These are phyloP conservation scores for Chiua virens DNA, from an alignment of 768 basidiomycete species.

Conservation along the genomic window DNA sequence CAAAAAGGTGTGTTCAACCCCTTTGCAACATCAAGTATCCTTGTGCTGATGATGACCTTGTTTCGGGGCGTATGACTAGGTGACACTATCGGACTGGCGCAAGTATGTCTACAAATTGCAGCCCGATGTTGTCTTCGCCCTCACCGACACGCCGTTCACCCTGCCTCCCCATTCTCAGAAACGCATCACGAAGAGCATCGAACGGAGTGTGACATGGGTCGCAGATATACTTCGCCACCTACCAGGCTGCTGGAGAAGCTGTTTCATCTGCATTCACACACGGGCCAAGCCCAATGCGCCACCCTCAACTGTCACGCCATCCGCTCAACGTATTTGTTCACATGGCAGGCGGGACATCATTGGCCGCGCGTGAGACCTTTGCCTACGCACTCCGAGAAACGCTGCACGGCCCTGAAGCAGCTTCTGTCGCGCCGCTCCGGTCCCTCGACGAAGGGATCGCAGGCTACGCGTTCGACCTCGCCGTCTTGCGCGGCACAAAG, in stretches of 20 bases:
- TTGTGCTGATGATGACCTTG: background rate
- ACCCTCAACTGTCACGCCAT: slow-evolving; percentile 8
- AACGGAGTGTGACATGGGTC: slow-evolving; percentile 68
- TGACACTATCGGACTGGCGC: slow-evolving; percentile 56
- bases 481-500: slow-evolving; percentile 39
- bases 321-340: slow-evolving; percentile 61
- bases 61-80: slow-evolving; percentile 34
- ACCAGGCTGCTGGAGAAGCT: background rate
- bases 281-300: background rate
- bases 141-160: slow-evolving; percentile 70
- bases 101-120: slow-evolving; percentile 49
- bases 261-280: background rate
- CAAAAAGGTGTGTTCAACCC: slow-evolving; percentile 46
- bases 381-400: slow-evolving; percentile 55
- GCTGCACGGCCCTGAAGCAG: slow-evolving; percentile 55
- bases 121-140: slow-evolving; percentile 71
- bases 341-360: slow-evolving; percentile 61
- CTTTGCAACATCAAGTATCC: background rate
- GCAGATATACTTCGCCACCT: slow-evolving; percentile 45
- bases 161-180: slow-evolving; percentile 72
- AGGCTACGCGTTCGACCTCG: slow-evolving; percentile 74
- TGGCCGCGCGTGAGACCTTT: slow-evolving; percentile 63
- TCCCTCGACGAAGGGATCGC: slow-evolving; percentile 66
- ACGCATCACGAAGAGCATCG: slow-evolving; percentile 71
- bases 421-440: slow-evolving; percentile 47